Evolutionary conservation across 305 asterid species (phyloP).

Genomic region (Fraxinus platypoda): DNA sequence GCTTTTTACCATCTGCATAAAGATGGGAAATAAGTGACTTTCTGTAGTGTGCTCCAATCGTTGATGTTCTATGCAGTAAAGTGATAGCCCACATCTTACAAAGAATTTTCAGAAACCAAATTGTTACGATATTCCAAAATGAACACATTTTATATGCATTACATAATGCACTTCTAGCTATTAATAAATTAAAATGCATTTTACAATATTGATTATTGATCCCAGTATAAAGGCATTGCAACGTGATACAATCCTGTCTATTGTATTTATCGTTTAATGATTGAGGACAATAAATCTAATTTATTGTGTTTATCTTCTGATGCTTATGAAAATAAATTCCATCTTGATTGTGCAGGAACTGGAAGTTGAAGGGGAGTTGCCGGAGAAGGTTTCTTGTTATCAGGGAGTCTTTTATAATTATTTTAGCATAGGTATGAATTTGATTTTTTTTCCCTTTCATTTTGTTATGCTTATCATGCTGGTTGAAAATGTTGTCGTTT

Average conservation of each 20-base stretch:
- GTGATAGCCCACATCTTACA: not conserved
- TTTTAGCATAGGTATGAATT: constrained; percentile 83
- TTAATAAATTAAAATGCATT: not conserved
- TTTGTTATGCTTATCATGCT: constrained; percentile 1
- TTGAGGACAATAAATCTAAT: not conserved
- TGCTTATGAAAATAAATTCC: not conserved
- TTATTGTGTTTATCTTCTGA: not conserved
- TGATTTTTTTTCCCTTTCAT: not conserved
- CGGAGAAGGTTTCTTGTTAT: constrained; percentile 68
- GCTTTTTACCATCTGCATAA: not conserved
- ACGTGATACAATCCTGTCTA: not conserved
- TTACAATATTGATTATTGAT: not conserved
- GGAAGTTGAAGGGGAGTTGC: constrained; percentile 70
- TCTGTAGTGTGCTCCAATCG: not conserved
- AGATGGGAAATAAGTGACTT: not conserved
- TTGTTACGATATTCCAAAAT: not conserved
- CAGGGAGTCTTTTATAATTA: constrained; percentile 94
- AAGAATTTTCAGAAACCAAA: not conserved
- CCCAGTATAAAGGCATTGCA: not conserved
- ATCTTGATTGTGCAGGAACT: constrained; percentile 53
- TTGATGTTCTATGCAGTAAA: not conserved
- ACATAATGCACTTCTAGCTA: not conserved
- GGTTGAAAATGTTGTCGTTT: constrained; percentile 5
- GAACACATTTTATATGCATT: not conserved
- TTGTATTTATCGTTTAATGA: not conserved